Percentiles rank a stretch among this genome's conserved stretches.
Conservation (phyloP, 2,329 filamentous ascomycete genomes). For the Aspergillus viridinutans region DNA sequence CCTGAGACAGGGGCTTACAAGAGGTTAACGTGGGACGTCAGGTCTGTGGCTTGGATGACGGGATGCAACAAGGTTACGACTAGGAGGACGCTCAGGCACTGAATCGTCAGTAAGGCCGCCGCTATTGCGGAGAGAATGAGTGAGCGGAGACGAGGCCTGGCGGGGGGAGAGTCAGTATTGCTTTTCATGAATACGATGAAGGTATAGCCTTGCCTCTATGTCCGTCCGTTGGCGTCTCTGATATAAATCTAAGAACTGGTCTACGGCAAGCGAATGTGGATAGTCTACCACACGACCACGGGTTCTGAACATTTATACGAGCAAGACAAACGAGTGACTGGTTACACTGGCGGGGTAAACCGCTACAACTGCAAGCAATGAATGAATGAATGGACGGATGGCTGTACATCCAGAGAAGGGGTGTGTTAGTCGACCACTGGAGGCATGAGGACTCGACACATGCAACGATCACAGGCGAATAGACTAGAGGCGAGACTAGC, state of each 20-base stretch:
- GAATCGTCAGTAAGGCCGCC: constrained; percentile 8
- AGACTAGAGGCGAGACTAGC: not conserved
- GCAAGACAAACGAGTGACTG: not conserved
- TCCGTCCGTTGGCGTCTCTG: not conserved
- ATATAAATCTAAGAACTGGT: not conserved
- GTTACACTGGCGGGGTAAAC: not conserved
- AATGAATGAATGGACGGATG: not conserved
- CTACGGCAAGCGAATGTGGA: not conserved
- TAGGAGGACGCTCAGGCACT: constrained; percentile 5
- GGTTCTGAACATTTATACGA: not conserved
- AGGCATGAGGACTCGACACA: constrained; percentile 11
- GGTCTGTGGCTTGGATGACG: constrained; percentile 11
- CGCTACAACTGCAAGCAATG: not conserved
- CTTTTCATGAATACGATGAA: not conserved
- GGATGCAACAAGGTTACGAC: constrained; percentile 13
- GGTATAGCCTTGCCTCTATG: not conserved
- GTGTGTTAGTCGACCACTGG: not conserved
- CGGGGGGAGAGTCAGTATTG: not conserved
- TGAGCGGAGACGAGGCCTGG: not conserved
- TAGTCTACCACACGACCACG: not conserved
- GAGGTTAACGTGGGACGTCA: constrained; percentile 25
- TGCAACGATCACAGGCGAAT: constrained; percentile 10
- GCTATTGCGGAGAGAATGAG: not conserved
- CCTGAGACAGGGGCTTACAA: constrained; percentile 19
- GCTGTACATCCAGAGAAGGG: not conserved